Conservation (phyloP, 2,329 filamentous ascomycete species). For the Paraconiothyrium sp. region DNA sequence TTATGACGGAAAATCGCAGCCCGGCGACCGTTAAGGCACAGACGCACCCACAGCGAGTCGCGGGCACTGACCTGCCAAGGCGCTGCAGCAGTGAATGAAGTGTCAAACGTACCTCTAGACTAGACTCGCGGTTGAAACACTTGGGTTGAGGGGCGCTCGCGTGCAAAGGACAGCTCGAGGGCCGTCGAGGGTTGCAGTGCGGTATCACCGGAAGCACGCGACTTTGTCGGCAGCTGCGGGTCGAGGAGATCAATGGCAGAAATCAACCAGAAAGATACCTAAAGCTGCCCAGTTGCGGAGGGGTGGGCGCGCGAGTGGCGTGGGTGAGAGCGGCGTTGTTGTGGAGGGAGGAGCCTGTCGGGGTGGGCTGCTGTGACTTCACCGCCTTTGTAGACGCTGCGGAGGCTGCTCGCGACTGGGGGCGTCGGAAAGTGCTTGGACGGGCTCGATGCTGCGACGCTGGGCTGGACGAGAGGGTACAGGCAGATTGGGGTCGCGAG, state of each 20-base stretch:
- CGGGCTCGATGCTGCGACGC: constrained; percentile 33
- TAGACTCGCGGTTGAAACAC: constrained; percentile 31
- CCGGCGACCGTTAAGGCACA: constrained; percentile 24
- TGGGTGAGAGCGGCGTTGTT: constrained; percentile 46
- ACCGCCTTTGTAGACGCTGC: constrained; percentile 46
- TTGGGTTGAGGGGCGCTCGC: constrained; percentile 35
- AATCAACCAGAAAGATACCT: constrained; percentile 36
- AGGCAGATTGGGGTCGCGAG: constrained; percentile 36
- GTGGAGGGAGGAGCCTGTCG: constrained; percentile 46
- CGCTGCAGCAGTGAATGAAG: constrained; percentile 12
- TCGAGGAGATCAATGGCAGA: constrained; percentile 41
- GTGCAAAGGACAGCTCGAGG: constrained; percentile 50
- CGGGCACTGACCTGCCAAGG: constrained; percentile 16
- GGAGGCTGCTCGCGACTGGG: constrained; percentile 26
- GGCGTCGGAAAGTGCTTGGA: constrained; percentile 26
- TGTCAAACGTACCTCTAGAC: constrained; percentile 43
- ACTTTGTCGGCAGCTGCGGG: constrained; percentile 38
- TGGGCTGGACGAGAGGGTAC: constrained; percentile 33
- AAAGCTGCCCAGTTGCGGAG: constrained; percentile 40
- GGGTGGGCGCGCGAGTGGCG: constrained; percentile 41
- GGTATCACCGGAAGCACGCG: constrained; percentile 47
- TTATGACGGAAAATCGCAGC: constrained; percentile 25
- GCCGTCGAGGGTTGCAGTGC: constrained; percentile 50
- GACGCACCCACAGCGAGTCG: constrained; percentile 21
- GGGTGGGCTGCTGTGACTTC: constrained; percentile 50